A percentile compares a stretch with the other conserved stretches of the same genome.
phyloP scores from a whole-genome alignment of 2,329 filamentous ascomycete species.

The Talaromyces sp. region DNA sequence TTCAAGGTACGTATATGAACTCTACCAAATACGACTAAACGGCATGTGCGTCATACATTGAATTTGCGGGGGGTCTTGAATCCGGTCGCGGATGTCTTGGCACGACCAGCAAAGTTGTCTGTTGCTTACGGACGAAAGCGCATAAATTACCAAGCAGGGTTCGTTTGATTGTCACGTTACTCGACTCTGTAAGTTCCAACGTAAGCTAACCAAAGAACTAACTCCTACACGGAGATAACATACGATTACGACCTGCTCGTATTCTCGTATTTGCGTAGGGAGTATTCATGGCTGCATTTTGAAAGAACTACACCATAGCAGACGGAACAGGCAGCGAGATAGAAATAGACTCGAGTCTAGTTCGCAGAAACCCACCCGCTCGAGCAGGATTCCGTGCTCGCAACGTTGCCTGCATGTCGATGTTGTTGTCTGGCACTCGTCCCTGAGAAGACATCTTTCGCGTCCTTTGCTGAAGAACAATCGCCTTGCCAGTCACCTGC shows the following conservation, averaged over 20 bases:
- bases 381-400: background rate
- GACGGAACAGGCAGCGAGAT: background rate
- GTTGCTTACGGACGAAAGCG: background rate
- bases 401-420: background rate
- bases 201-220: too few relatives aligned
- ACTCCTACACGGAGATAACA: background rate
- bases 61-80: background rate
- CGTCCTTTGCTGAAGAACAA: background rate
- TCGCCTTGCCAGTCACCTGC: background rate
- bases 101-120: background rate
- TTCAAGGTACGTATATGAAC: background rate
- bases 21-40: background rate
- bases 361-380: background rate
- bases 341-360: background rate
- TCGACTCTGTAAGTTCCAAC: too few relatives aligned
- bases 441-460: background rate
- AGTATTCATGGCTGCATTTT: too few relatives aligned
- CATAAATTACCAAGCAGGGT: background rate
- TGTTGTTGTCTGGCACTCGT: background rate
- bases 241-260: background rate
- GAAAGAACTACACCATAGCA: too few relatives aligned
- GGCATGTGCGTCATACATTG: conserved; percentile 2
- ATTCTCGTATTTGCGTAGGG: background rate
- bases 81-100: conserved; percentile 4
- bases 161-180: too few relatives aligned